phyloP scores from a whole-genome alignment of 495 filamentous ascomycete species.

The Haplographium delicatum region DNA sequence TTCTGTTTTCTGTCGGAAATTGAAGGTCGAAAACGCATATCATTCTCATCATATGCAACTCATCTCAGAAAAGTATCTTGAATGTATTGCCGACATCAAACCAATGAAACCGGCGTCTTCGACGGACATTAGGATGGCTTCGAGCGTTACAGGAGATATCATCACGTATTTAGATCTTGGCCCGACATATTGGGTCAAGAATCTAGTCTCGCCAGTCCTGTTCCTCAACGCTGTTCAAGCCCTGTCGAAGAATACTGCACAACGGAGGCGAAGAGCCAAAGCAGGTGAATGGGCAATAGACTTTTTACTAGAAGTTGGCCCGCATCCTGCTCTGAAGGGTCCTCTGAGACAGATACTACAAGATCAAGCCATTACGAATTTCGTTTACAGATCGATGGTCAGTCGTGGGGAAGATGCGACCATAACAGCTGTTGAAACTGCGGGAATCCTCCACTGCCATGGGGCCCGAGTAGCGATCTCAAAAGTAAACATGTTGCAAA shows the following conservation, averaged over 20 bases:
- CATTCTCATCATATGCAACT: constrained; percentile 57
- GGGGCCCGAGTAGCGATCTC: constrained; percentile 25
- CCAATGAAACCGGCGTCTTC: too few relatives aligned
- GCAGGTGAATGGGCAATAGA: constrained; percentile 33
- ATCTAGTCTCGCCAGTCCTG: constrained; percentile 45
- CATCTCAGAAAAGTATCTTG: constrained; percentile 32
- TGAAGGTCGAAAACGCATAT: constrained; percentile 54
- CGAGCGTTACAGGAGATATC: too few relatives aligned
- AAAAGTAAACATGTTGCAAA: constrained; percentile 20
- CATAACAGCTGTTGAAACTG: too few relatives aligned
- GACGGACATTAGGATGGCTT: too few relatives aligned
- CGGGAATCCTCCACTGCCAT: constrained; percentile 4
- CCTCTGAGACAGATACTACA: too few relatives aligned
- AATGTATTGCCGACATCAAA: not conserved
- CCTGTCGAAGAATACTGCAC: constrained; percentile 17
- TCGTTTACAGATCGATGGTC: too few relatives aligned
- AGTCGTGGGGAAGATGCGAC: too few relatives aligned
- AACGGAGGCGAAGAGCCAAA: constrained; percentile 14
- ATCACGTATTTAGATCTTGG: too few relatives aligned
- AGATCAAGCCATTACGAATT: too few relatives aligned
- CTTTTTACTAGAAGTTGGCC: constrained; percentile 43
- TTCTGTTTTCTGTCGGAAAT: constrained; percentile 42
- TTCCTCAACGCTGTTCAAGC: constrained; percentile 28
- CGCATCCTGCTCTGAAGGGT: constrained; percentile 47
- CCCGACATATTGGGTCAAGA: constrained; percentile 46